Base-by-base conservation (phyloP, 768 basidiomycete species). In the Boletus pseudopeckii region DNA sequence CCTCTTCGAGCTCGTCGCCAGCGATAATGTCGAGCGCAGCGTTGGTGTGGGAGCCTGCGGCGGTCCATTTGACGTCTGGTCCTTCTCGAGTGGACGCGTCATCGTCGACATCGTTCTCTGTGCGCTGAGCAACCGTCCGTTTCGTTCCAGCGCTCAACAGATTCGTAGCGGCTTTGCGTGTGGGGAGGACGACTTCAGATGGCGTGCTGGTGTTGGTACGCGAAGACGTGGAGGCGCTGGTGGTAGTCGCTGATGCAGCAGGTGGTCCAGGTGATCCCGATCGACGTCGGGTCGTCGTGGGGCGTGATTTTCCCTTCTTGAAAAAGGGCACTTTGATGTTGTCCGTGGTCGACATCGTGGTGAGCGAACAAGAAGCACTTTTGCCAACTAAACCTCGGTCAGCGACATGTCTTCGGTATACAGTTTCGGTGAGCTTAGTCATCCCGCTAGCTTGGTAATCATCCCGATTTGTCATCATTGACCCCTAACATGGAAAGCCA, bases 291-390 rank as follows among this genome's bases (percentile, higher is more conserved):
- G 80, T 70, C 0, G 88, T 89, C 4, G 84, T 78, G 2, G 93
- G 93, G 1, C 92, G 80, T 4, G 85, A 78, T 60, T 86, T 88
- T 38, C 88, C 85, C 66, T 87, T 90, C 74, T 89, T 96, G 75
- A 96, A 92, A 74, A 97, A 94, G 4, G 91, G 85, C 0, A 96
- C 91, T 44, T 77, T 82, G 14, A 79, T 63, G 48, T 71, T 57
- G 47, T 69, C 65, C 24, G 57, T 45, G 45, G 71, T 58, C 62
- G 70, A 66, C 70, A 75, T 75, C 22, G 54, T 63, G 50, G 52
- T 52, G 39, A 39, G 10, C 44, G 18, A 22, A 13, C 34, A 45
- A 50, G 24, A 18, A 44, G 39, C 17, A 8, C 17, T 7, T 7
- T 17, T 2, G 22, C n/a, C 18, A 13, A 10, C 22, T 5, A 22